These are phyloP conservation scores for Paulownia fortunei DNA, from an alignment of 257 asterid species.

Conservation along the genomic window DNA sequence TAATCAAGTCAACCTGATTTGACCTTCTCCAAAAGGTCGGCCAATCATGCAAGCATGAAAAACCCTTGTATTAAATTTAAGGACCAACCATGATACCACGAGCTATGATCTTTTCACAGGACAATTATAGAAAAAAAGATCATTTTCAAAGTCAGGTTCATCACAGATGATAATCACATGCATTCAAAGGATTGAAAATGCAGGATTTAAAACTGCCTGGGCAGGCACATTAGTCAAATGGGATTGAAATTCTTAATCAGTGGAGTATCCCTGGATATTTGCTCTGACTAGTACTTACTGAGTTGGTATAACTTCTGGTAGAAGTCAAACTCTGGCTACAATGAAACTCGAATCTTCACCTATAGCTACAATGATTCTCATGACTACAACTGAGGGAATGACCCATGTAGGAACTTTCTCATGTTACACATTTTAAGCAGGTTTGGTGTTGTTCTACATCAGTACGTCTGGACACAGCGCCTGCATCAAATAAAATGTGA, in stretches of 20 bases:
- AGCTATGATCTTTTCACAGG: background rate
- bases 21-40: slow-evolving; percentile 51
- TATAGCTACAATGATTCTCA: background rate
- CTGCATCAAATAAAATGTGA: background rate
- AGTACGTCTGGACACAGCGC: background rate
- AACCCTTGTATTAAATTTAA: too few relatives aligned
- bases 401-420: too few relatives aligned
- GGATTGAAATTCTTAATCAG: slow-evolving; percentile 31
- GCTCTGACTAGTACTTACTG: slow-evolving; percentile 42
- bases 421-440: too few relatives aligned
- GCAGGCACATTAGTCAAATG: slow-evolving; percentile 49
- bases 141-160: background rate
- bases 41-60: slow-evolving; percentile 35
- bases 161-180: slow-evolving; percentile 44
- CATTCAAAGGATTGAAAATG: too few relatives aligned
- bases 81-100: too few relatives aligned
- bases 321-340: slow-evolving; percentile 46
- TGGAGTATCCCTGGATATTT: slow-evolving; percentile 77
- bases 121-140: background rate
- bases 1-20: slow-evolving; percentile 35
- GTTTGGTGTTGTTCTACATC: too few relatives aligned
- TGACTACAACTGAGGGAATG: too few relatives aligned
- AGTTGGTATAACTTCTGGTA: slow-evolving; percentile 38
- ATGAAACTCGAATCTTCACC: slow-evolving; percentile 34
- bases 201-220: slow-evolving; percentile 32